phyloP scores from a whole-genome alignment of 768 basidiomycete genomes.

The Agrocybe praecox region DNA sequence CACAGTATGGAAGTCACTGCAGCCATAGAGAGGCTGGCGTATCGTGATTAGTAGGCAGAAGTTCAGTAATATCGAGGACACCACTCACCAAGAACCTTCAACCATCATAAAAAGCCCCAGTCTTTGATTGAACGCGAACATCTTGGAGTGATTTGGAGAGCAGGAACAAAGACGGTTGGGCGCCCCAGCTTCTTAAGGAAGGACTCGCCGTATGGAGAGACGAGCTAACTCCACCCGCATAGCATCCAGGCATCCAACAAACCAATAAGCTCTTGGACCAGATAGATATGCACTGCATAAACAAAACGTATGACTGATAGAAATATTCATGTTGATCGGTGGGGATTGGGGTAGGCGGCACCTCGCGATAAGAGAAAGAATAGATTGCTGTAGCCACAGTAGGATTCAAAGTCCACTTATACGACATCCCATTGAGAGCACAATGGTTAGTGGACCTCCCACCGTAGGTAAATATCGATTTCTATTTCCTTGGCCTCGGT shows the following conservation, averaged over 20 bases:
- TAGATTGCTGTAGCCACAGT: too few species aligned
- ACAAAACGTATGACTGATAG: too few species aligned
- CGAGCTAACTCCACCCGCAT: neutral
- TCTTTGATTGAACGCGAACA: constrained; percentile 25
- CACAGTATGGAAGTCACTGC: constrained; percentile 22
- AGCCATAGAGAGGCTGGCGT: constrained; percentile 18
- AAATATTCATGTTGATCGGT: too few species aligned
- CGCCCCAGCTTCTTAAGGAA: neutral
- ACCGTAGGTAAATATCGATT: too few species aligned
- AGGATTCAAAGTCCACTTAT: too few species aligned
- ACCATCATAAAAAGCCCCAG: constrained; percentile 24
- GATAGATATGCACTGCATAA: too few species aligned
- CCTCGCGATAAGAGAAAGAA: too few species aligned
- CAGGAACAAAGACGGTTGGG: neutral
- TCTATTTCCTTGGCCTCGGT: too few species aligned
- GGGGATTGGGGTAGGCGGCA: too few species aligned
- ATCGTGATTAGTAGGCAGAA: neutral
- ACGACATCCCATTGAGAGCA: too few species aligned
- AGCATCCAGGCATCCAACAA: neutral
- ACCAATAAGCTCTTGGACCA: neutral
- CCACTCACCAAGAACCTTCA: constrained; percentile 20
- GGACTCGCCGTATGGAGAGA: neutral
- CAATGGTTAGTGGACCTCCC: too few species aligned
- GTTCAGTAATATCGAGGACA: too few species aligned
- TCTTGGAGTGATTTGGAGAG: neutral